Evolutionary conservation across 1,284 basidiomycete genomes (phyloP).

Genomic region (Crucibulum cyathiforme): DNA sequence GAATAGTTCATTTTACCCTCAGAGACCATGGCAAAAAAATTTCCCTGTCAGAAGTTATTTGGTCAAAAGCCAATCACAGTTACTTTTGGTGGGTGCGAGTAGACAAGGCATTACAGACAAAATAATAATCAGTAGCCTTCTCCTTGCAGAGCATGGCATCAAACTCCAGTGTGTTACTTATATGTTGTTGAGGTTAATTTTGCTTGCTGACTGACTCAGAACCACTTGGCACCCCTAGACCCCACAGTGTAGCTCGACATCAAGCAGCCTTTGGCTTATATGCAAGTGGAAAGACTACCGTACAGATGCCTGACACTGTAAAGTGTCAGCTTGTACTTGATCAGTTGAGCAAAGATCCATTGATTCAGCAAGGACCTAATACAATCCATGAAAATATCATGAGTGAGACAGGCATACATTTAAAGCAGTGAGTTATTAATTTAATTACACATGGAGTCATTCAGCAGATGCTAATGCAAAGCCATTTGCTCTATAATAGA

Average conservation of each 20-base stretch:
- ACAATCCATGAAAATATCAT: slow-evolving; percentile 23
- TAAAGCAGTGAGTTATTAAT: too few relatives aligned
- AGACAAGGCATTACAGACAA: too few relatives aligned
- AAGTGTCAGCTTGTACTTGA: slow-evolving; percentile 27
- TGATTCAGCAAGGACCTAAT: slow-evolving; percentile 14
- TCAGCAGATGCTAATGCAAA: too few relatives aligned
- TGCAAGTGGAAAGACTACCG: slow-evolving; percentile 16
- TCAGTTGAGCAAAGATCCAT: slow-evolving; percentile 28
- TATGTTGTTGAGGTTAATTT: neutral
- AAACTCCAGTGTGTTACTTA: neutral
- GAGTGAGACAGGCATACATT: neutral
- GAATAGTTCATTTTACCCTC: too few relatives aligned
- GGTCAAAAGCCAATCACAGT: too few relatives aligned
- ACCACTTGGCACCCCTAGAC: neutral
- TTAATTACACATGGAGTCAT: too few relatives aligned
- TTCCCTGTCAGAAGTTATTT: too few relatives aligned
- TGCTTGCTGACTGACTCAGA: neutral
- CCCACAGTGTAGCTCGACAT: slow-evolving; percentile 7
- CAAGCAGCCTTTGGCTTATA: slow-evolving; percentile 8
- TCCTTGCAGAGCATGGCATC: neutral
- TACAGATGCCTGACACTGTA: slow-evolving; percentile 7
- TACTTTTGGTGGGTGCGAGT: too few relatives aligned
- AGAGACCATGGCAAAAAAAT: too few relatives aligned
- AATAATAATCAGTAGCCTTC: too few relatives aligned
- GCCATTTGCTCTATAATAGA: too few relatives aligned